These are phyloP conservation scores for Apodospora peruviana DNA, from an alignment of 495 filamentous ascomycete genomes.

Conservation along the genomic window DNA sequence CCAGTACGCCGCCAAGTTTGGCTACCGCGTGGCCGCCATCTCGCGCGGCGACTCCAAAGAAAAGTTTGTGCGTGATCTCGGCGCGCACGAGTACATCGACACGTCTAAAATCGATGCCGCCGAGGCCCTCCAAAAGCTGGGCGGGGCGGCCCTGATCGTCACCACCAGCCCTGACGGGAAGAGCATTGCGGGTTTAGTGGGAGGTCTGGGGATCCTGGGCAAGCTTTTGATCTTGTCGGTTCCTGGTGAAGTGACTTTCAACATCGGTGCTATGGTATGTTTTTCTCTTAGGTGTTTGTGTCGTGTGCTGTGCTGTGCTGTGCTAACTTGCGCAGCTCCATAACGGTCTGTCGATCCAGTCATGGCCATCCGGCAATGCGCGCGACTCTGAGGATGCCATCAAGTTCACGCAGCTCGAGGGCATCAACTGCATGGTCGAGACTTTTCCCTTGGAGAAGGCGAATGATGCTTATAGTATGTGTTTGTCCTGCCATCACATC, in stretches of 20 bases:
- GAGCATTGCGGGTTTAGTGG: slow-evolving; percentile 48
- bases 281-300: too few species aligned
- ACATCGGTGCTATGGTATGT: slow-evolving; percentile 5
- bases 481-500: not conserved
- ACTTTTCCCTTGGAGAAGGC: slow-evolving; percentile 54
- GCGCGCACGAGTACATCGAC: slow-evolving; percentile 66
- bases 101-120: slow-evolving; percentile 46
- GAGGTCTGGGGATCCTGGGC: slow-evolving; percentile 50
- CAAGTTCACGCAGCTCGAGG: slow-evolving; percentile 50
- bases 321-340: slow-evolving; percentile 3
- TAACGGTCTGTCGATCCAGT: slow-evolving; percentile 41
- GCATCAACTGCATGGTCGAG: slow-evolving; percentile 59
- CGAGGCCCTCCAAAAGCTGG: slow-evolving; percentile 47
- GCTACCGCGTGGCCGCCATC: slow-evolving; percentile 59
- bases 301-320: too few species aligned
- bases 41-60: slow-evolving; percentile 53
- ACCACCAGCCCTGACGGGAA: slow-evolving; percentile 56
- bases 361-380: slow-evolving; percentile 61
- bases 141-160: slow-evolving; percentile 58
- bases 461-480: slow-evolving; percentile 42
- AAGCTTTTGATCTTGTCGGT: slow-evolving; percentile 40
- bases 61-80: slow-evolving; percentile 53
- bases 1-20: slow-evolving; percentile 61
- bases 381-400: slow-evolving; percentile 63
- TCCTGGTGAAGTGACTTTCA: slow-evolving; percentile 5